Conservation (phyloP, 768 basidiomycete genomes). For the Lyophyllum decastes region DNA sequence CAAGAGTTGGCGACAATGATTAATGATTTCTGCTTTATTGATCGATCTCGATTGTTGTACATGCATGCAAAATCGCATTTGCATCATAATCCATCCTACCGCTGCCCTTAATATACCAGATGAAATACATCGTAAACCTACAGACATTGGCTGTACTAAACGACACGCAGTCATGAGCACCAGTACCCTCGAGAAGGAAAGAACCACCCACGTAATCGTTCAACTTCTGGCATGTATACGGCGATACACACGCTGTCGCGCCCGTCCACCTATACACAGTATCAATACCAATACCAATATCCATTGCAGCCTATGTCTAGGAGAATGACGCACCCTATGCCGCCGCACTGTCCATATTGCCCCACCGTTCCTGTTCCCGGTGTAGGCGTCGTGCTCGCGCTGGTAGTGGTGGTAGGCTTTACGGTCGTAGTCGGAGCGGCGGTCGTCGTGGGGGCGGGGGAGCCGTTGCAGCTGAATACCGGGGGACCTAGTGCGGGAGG, state of each 20-base stretch:
- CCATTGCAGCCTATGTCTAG: no score
- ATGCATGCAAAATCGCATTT: no score
- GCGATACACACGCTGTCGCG: conserved; percentile 34
- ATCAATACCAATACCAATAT: no score
- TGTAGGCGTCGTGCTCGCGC: background rate
- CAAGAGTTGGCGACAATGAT: no score
- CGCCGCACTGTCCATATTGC: conserved; percentile 47
- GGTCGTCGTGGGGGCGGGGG: conserved; percentile 4
- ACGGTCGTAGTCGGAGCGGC: conserved; percentile 2
- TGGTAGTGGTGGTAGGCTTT: conserved; percentile 15
- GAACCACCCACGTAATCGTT: conserved; percentile 33
- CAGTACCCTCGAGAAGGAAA: background rate
- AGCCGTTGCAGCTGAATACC: conserved; percentile 38
- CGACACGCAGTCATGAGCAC: background rate
- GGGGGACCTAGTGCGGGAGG: conserved; percentile 32
- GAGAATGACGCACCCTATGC: conserved; percentile 30
- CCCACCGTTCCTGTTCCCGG: conserved; percentile 27
- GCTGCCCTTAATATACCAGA: no score
- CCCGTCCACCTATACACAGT: conserved; percentile 27
- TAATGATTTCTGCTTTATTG: no score
- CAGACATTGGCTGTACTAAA: conserved; percentile 29
- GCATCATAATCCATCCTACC: no score
- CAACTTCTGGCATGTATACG: conserved; percentile 32
- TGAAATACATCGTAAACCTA: background rate
- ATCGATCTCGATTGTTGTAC: no score